Evolutionary conservation across 2,329 filamentous ascomycete genomes (phyloP).

Genomic region (Cytospora paraplurivora): DNA sequence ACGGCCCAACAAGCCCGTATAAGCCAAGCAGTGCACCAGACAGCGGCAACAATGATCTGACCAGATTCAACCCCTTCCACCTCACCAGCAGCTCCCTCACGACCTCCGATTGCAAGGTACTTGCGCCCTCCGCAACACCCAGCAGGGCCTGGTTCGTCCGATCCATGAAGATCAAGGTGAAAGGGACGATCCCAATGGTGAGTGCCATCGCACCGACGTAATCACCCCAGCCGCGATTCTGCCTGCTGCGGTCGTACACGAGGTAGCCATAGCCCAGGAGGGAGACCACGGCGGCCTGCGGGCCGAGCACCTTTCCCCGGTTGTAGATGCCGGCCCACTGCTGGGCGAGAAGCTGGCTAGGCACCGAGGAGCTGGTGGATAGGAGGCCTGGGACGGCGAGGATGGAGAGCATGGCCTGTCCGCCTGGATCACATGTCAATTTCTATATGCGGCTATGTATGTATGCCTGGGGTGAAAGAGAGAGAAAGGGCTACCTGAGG

Average conservation of each 20-base stretch:
- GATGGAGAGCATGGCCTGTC: conserved; percentile 41
- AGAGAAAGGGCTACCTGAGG: conserved; percentile 36
- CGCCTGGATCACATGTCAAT: conserved; percentile 35
- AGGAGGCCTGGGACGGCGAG: conserved; percentile 39
- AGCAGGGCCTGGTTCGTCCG: conserved; percentile 41
- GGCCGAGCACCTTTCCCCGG: conserved; percentile 42
- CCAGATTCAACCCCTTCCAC: conserved; percentile 36
- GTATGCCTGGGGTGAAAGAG: background rate
- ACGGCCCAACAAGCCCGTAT: conserved; percentile 34
- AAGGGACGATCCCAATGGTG: conserved; percentile 44
- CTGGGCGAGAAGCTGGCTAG: conserved; percentile 36
- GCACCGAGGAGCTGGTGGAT: conserved; percentile 31
- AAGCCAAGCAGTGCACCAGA: conserved; percentile 37
- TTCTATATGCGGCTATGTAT: conserved; percentile 10
- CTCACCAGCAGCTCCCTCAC: conserved; percentile 33
- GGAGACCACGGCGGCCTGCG: conserved; percentile 39
- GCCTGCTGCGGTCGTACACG: conserved; percentile 38
- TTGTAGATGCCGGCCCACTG: conserved; percentile 44
- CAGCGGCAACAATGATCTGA: conserved; percentile 34
- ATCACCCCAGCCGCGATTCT: conserved; percentile 39
- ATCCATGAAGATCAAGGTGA: conserved; percentile 42
- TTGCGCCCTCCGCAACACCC: conserved; percentile 29
- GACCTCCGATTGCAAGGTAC: conserved; percentile 32
- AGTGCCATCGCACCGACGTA: conserved; percentile 39
- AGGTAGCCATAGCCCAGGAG: conserved; percentile 41